Evolutionary conservation across 73 alveolate species (phyloP).

Genomic region (Paramecium biaurelia): DNA sequence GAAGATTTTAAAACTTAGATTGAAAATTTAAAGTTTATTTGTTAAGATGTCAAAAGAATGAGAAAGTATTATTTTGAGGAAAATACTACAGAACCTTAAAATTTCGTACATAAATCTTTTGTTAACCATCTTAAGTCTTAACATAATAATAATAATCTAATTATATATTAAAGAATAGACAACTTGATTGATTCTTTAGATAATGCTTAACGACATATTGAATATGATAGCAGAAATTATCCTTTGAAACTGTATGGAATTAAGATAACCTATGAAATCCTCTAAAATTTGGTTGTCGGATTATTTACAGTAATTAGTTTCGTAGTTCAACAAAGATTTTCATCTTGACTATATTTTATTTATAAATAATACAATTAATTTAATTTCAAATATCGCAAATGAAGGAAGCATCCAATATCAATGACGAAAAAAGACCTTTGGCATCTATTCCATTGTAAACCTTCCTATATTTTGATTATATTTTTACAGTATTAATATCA

Average conservation of each 20-base stretch:
- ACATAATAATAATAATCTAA: not conserved
- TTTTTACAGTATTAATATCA: not conserved
- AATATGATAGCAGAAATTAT: conserved; percentile 30
- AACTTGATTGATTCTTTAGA: not conserved
- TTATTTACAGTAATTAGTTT: conserved; percentile 9
- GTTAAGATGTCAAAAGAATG: conserved; percentile 10
- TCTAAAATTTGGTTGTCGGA: not conserved
- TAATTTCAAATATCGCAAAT: not conserved
- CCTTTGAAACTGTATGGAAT: conserved; percentile 17
- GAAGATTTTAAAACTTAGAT: not conserved
- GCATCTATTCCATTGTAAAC: conserved; percentile 53
- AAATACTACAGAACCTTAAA: not conserved
- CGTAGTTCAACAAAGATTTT: conserved; percentile 12
- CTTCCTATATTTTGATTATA: conserved; percentile 47
- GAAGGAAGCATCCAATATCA: not conserved
- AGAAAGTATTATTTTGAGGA: not conserved
- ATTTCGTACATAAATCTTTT: conserved; percentile 25
- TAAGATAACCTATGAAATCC: not conserved
- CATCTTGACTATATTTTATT: not conserved
- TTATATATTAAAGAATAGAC: not conserved
- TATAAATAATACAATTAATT: not conserved
- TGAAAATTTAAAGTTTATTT: conserved; percentile 13
- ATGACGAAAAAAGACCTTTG: conserved; percentile 33
- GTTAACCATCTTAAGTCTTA: not conserved
- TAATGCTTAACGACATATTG: not conserved